phyloP scores from a whole-genome alignment of 176 grass and related monocot genomes.

The Pontederia paniculata region DNA sequence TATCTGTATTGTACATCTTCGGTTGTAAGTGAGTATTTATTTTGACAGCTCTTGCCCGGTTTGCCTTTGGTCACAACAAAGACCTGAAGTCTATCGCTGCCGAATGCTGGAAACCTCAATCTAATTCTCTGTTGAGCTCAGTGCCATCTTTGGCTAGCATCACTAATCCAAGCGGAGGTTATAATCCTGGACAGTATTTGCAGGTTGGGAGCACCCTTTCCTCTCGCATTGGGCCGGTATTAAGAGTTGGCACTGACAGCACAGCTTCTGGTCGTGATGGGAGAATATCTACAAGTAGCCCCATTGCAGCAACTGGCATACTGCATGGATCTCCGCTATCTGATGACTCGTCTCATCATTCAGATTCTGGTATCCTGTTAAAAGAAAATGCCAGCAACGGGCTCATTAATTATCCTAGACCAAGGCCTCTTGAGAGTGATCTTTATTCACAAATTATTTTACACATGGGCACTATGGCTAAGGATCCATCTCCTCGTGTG shows the following conservation, averaged over 20 bases:
- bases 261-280: constrained; percentile 46
- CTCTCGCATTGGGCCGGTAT: constrained; percentile 62
- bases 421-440: constrained; percentile 42
- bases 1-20: background rate
- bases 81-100: constrained; percentile 77
- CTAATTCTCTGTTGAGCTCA: constrained; percentile 61
- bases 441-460: constrained; percentile 77
- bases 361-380: constrained; percentile 70
- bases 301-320: constrained; percentile 43
- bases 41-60: constrained; percentile 71
- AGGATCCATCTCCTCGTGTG: constrained; percentile 82
- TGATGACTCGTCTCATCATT: constrained; percentile 90
- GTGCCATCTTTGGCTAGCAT: constrained; percentile 80
- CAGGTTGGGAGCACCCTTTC: constrained; percentile 34
- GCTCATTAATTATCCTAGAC: constrained; percentile 41
- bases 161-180: constrained; percentile 38
- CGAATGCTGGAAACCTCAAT: constrained; percentile 75
- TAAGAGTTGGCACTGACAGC: constrained; percentile 77
- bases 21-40: background rate
- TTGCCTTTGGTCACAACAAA: constrained; percentile 83
- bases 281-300: constrained; percentile 63
- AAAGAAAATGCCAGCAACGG: constrained; percentile 74
- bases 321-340: constrained; percentile 86
- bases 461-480: constrained; percentile 67
- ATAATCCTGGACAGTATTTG: constrained; percentile 39